Base-by-base conservation (phyloP, 2,329 filamentous ascomycete species). In the Dichotomopilus funicola region DNA sequence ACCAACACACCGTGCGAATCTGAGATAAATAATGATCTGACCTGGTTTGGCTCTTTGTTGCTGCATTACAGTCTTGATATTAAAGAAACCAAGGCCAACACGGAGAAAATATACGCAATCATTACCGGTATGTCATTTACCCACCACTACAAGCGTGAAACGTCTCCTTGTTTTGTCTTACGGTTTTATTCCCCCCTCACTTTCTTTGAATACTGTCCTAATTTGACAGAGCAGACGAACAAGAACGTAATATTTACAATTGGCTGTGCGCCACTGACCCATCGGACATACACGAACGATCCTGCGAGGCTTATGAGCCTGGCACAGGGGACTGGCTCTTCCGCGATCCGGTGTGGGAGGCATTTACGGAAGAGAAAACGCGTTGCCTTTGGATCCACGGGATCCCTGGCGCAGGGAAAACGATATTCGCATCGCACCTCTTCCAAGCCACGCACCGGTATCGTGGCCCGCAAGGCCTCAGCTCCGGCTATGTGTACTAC, bases 401-500 rank as follows among this genome's bases (percentile, higher is more conserved):
- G 27, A 60, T 62, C 10, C 59, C 55, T 6, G 59, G 61, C 1
- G 59, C 59, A 13, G 61, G 59, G 8, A 61, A 62, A 42, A 61
- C 59, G n/a, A 53, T 61, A 9, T 48, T 62, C 0, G 46, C 55
- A 5, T 60, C 57, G 2, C 53, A 56, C 33, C 8, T 60, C 10
- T 51, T 60, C n/a, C 52, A 60, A 1, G 6, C 10, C 2, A 43
- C 55, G 6, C n/a, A 36, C 7, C 12, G 36, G 2, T 33, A 58
- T 35, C 58, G 56, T 35, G 8, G 19, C 9, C 5, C 10, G 5
- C 47, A 44, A 5, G 33, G 45, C 12, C 42, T 41, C 7, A 8
- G 11, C 13, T 42, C 43, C n/a, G 36, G 37, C 10, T 43, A 5
- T 6, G 11, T 54, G n/a, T 70, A 67, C 49, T 71, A 69, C 37